Evolutionary conservation across 2,329 filamentous ascomycete species (phyloP), one percentile per base, ranked within the genome.

Genomic region (Neofusicoccum laricinum): DNA sequence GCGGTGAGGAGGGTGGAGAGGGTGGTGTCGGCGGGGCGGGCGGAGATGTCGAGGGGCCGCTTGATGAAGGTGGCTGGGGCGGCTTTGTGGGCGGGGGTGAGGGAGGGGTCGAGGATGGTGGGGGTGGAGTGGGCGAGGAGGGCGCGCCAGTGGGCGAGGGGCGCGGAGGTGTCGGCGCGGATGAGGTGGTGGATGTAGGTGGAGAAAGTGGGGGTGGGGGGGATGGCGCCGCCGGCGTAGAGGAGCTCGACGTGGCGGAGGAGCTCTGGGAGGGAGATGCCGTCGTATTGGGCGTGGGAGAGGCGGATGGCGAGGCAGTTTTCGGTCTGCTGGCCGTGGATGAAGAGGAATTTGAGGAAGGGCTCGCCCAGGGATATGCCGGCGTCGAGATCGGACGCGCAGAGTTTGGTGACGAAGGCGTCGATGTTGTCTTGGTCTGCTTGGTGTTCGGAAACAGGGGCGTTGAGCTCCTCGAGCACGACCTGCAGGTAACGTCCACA

Each of bases 251-350:
- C 82, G 69, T 89, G 86, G 17, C 80, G 80, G 64, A 90, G 82
- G 19, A 90, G 81, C n/a, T 82, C 77, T 0, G 86, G 84, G 8
- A 90, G 80, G 68, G 85, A 90, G 21, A 90, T 86, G 67, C 88
- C 88, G 67, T 90, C 88, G 70, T 90, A 90, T 68, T 90, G 88
- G 0, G 88, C 85, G 72, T 90, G 88, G 0, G 87, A 90, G 63
- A 90, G 83, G 64, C 88, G 84, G 71, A 89, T 82, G 65, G 84
- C 77, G 14, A 90, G 82, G 50, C 81, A 80, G 4, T 77, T 73
- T 12, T 70, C 68, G 63, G 72, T 73, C 63, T 77, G 77, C 64
- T 79, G 77, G 48, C 86, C 77, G 49, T 84, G 80, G 68, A 86
- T 82, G 78, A 86, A 88, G 36, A 57, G 15, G 51, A 57, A 30